These are phyloP conservation scores for Penicillium fimorum DNA, from an alignment of 495 filamentous ascomycete genomes.

Conservation along the genomic window DNA sequence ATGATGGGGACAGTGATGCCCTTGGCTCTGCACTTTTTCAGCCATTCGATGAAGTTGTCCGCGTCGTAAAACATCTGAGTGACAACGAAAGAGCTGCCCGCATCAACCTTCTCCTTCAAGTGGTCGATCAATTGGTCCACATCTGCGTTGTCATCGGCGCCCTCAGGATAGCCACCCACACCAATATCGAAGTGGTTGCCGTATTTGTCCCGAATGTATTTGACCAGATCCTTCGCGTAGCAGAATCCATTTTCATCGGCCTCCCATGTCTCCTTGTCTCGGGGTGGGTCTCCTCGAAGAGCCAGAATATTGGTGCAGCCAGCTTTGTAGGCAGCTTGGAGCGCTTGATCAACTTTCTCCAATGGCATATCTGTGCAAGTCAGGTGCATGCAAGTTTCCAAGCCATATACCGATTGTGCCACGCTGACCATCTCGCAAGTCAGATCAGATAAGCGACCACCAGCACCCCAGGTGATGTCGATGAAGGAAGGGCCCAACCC, in stretches of 20 bases:
- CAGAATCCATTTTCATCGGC: conserved; percentile 80
- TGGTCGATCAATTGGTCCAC: conserved; percentile 83
- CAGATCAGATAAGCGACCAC: conserved; percentile 82
- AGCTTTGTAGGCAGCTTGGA: conserved; percentile 85
- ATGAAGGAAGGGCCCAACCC: conserved; percentile 89
- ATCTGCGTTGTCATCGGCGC: conserved; percentile 87
- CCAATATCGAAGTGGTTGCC: conserved; percentile 97
- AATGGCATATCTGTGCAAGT: conserved; percentile 98
- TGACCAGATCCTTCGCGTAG: conserved; percentile 91
- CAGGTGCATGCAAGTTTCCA: conserved; percentile 99
- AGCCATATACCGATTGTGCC: conserved; percentile 91
- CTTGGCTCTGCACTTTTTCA: conserved; percentile 73
- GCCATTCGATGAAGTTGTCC: conserved; percentile 91
- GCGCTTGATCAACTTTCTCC: conserved; percentile 84
- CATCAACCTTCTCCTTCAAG: conserved; percentile 96
- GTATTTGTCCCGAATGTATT: conserved; percentile 85
- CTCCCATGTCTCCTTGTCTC: conserved; percentile 93
- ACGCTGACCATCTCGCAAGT: conserved; percentile 98
- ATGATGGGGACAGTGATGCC: conserved; percentile 91
- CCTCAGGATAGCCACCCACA: conserved; percentile 96
- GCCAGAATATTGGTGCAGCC: conserved; percentile 98
- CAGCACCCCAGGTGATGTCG: conserved; percentile 98
- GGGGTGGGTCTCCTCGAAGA: conserved; percentile 88
- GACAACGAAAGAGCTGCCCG: conserved; percentile 87
- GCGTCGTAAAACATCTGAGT: conserved; percentile 99